Percentiles rank a stretch among this genome's conserved stretches.
Evolutionary conservation across 1,284 basidiomycete species (phyloP).

Genomic region (Exsudoporus floridanus): DNA sequence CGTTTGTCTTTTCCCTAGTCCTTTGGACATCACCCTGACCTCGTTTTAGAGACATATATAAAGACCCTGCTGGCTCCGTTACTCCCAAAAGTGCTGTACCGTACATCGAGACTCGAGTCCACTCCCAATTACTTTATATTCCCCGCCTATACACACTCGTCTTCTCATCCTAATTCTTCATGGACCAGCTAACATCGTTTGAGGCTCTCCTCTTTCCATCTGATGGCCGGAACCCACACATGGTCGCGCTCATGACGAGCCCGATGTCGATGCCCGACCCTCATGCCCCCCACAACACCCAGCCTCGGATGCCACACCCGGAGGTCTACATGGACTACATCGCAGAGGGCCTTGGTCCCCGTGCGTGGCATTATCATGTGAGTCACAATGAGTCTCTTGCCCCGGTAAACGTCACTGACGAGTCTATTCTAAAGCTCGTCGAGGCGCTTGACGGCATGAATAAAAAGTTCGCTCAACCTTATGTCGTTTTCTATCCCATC

Average conservation of each 20-base stretch:
- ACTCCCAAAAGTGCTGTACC: slow-evolving; percentile 15
- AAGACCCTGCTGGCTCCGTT: slow-evolving; percentile 13
- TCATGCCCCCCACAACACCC: slow-evolving; percentile 43
- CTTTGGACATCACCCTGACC: slow-evolving; percentile 33
- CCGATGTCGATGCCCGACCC: slow-evolving; percentile 51
- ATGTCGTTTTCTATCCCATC: slow-evolving; percentile 74
- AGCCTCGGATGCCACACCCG: slow-evolving; percentile 67
- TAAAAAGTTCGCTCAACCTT: slow-evolving; percentile 70
- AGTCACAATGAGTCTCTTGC: slow-evolving; percentile 21
- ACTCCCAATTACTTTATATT: slow-evolving; percentile 25
- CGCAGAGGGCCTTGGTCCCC: slow-evolving; percentile 62
- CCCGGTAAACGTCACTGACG: slow-evolving; percentile 19
- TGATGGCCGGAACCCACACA: slow-evolving; percentile 65
- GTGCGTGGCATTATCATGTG: slow-evolving; percentile 73
- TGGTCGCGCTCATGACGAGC: slow-evolving; percentile 69
- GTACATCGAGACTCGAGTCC: slow-evolving; percentile 6
- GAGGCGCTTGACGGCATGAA: slow-evolving; percentile 77
- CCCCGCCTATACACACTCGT: slow-evolving; percentile 12
- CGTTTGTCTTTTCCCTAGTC: slow-evolving; percentile 19
- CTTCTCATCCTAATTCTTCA: slow-evolving; percentile 28
- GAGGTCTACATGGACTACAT: slow-evolving; percentile 83
- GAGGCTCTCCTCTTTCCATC: slow-evolving; percentile 66
- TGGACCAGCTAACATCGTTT: slow-evolving; percentile 60
- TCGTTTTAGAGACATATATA: slow-evolving; percentile 38
- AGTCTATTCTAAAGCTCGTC: slow-evolving; percentile 50